These are phyloP conservation scores for Pseudopediastrum boryanum DNA, from an alignment of 139 green algal genomes.

Conservation along the genomic window DNA sequence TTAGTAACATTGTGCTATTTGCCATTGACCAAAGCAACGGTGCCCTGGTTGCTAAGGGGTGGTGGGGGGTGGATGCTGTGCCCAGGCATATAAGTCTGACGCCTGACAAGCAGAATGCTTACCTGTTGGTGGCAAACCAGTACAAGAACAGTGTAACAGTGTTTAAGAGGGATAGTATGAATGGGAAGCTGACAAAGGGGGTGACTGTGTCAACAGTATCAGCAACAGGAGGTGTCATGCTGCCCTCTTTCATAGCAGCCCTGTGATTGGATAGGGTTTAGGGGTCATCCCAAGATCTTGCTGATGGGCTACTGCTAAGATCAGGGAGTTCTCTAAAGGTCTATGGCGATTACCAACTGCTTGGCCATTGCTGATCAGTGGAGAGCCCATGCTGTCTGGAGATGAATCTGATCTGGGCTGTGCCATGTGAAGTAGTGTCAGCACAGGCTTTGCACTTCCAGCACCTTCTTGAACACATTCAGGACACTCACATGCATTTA, in stretches of 20 bases:
- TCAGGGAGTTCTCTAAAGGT: no score
- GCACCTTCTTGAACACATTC: no score
- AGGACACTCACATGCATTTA: no score
- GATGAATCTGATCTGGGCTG: no score
- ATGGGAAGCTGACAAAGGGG: constrained; percentile 1
- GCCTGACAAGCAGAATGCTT: constrained; percentile 1
- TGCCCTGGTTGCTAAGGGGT: not conserved
- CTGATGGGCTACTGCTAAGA: no score
- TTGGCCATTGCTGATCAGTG: no score
- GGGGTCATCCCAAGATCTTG: no score
- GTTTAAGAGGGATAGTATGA: not conserved
- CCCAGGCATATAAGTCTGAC: constrained; percentile 30
- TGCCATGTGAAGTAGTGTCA: no score
- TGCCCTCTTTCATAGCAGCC: constrained; percentile 13
- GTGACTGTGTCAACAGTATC: constrained; percentile 1
- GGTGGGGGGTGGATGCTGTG: constrained; percentile 1
- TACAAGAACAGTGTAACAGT: constrained; percentile 18
- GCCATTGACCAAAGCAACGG: not conserved
- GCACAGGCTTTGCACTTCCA: no score
- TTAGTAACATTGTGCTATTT: constrained; percentile 26
- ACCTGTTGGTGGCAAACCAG: constrained; percentile 20
- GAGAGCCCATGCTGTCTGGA: no score
- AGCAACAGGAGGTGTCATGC: not conserved
- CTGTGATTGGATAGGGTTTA: constrained; percentile 1
- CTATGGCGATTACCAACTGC: no score